Evolutionary conservation across 768 basidiomycete genomes (phyloP), one percentile per base, ranked within the genome.

Genomic region (Termitomyces sp.): DNA sequence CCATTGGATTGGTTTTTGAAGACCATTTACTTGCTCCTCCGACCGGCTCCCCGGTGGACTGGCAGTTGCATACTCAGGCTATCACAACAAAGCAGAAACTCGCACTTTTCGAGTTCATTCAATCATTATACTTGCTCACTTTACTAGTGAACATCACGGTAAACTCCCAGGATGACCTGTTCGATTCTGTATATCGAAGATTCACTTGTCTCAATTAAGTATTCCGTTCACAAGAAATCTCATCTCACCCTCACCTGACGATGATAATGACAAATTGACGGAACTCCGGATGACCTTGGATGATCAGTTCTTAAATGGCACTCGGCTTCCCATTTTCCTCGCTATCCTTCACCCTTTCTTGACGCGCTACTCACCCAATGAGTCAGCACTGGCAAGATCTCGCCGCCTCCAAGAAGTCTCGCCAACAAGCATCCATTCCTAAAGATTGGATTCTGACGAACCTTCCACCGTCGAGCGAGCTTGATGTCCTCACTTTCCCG

Each of bases 371-470:
- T 3, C 31, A 23, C n/a, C 31, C 27, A 41, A 74, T 74, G 70
- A 25, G 65, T 31, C 63, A 66, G 32, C 57, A 63, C 43, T 89
- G 88, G 88, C 70, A 74, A 64, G 70, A 77, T 23, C 73, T 85
- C 8, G 80, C 75, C 35, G 72, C 74, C 3, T 81, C 82, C 49
- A 89, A 89, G 69, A 80, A 76, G 61, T 65, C 53, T 16, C 71
- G 73, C 35, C 89, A 88, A 64, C 66, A 72, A 19, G 78, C 77
- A 3, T 68, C 77, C 1, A 85, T 90, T 35, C 90, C 90, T 0
- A 71, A 76, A 54, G 82, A 83, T 49, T 92, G 89, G 89, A 61
- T 82, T 40, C 71, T 87, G 45, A 59, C 66, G 5, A 64, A 74
- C 35, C 69, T 72, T 0, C 84, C 84, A n/a, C 64, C 80, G 1